Base-by-base conservation (phyloP, 2,329 filamentous ascomycete genomes). In the Tolypocladium amazonense region DNA sequence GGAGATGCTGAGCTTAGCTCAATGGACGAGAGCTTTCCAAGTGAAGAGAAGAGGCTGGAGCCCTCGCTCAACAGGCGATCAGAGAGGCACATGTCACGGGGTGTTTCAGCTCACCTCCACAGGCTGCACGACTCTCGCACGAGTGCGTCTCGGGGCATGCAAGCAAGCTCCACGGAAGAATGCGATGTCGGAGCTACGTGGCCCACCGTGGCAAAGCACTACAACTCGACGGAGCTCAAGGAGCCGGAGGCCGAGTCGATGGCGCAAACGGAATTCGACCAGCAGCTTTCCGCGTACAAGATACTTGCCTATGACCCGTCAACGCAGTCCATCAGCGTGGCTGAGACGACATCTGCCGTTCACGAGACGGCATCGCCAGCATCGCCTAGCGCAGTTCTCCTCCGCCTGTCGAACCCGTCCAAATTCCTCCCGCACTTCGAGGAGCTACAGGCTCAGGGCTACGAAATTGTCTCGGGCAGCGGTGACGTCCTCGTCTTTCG, bases 401-500 rank as follows among this genome's bases (percentile, higher is more conserved):
- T 82, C 2, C 79, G 79, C 9, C 76, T 90, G 23, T 81, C 83
- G 0, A 81, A 87, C 62, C 85, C 87, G 0, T 77, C 81, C 56
- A 83, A 84, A 63, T 90, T 89, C 71, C 77, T 89, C 15, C 79
- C 85, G 4, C 79, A 88, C 64, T 85, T 90, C 60, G 75, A 76
- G 4, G 71, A 77, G 1, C 76, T 89, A 1, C 79, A 85, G 61
- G 74, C 76, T 0, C 77, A 87, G 59, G 87, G 87, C 0, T 90
- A 85, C 62, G 86, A 88, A 65, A 84, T 89, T 45, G 79, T 86
- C 1, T 84, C 86, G 2, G 86, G 85, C 1, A 77, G 77, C 56
- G 81, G 80, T 7, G 80, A 89, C 63, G 76, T 88, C 5, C 76
- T 90, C 33, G 79, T 90, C 4, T 88, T 89, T 67, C 84, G 84